Evolutionary conservation across 2,329 filamentous ascomycete species (phyloP), one percentile per base, ranked within the genome.

Genomic region (Fusarium clavum): DNA sequence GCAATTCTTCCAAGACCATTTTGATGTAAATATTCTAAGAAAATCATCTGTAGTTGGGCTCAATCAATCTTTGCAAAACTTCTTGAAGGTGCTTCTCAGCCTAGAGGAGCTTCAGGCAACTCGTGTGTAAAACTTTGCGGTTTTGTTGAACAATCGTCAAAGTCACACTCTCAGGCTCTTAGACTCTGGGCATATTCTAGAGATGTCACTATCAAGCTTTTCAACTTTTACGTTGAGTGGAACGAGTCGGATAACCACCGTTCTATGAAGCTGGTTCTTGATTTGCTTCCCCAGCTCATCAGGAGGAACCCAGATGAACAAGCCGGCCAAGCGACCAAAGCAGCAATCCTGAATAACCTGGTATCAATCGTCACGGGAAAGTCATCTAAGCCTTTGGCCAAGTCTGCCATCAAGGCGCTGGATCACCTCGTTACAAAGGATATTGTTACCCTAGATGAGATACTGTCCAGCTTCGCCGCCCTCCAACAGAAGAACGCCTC

Each of bases 351-450:
- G 18, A 77, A 83, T 27, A 85, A 81, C 8, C 83, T 90, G 9
- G 74, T 92, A 18, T 85, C 86, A 3, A 87, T 91, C 16, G 84
- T 92, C 44, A 83, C 85, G 24, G 85, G 87, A 60, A 84, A 87
- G 64, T 88, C 88, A 34, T 84, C 88, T 18, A 89, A 87, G 68
- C 86, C 89, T 12, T 83, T 90, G 54, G 88, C 90, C 43, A 93
- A 93, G 76, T 91, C 91, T 38, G 88, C 90, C 9, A 86, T 94
- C 65, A 90, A 90, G 74, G 87, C 87, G 18, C 80, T 93, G 40
- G 89, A 91, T 49, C 86, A 90, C 73, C 86, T 94, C 60, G 76
- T 94, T 6, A 81, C 83, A 49, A 93, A 92, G 76, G 81, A 83
- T 4, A 82, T 90, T 14, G 79, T 91, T 27, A 81, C 80, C 72